Base-by-base conservation (phyloP, 176 grass and related monocot genomes). In the Oryza brachyantha region DNA sequence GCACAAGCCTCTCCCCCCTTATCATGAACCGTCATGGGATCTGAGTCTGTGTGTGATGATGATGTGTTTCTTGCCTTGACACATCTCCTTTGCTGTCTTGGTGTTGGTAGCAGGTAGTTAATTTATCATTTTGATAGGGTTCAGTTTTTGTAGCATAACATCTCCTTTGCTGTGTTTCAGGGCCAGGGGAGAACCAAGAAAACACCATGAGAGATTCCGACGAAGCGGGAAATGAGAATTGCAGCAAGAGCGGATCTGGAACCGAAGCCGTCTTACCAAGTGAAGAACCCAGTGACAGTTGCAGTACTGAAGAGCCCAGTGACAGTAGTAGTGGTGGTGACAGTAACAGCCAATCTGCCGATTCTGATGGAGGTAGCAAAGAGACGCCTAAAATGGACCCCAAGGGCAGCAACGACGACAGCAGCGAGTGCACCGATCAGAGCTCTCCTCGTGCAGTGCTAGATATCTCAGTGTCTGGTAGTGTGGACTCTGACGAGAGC, bases 401-500 rank as follows among this genome's bases (percentile, higher is more conserved):
- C 32, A 88, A 75, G 48, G 38, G 43, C 26, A 70, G 29, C 0
- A 81, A 19, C 3, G 78, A 74, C 5, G 52, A 21, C 8, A 90
- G 74, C 55, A 84, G 69, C 10, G 85, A 88, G 27, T 66, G 77
- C 50, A 65, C 68, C 21, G 75, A 75, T 28, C 79, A 85, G 46
- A 83, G 78, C 68, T 97, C 93, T 48, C 90, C 87, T 0, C 74
- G 88, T 11, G 82, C 87, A 3, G 84, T 90, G 3, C 62, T 97
- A 16, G 93, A 88, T 43, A 82, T 90, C 43, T 78, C 87, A 26
- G 70, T 88, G 28, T 86, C 86, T 0, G 81, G 68, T 16, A 82
- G 87, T 7, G 13, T 80, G 7, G 87, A 85, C 61, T 93, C 90
- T 0, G 92, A 85, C 0, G 89, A 86, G 62, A 75, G 80, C 60